A percentile compares a stretch with the other conserved stretches of the same genome.
phyloP scores from a whole-genome alignment of 352 stramenopile species.

The Phytophthora cryptogea region DNA sequence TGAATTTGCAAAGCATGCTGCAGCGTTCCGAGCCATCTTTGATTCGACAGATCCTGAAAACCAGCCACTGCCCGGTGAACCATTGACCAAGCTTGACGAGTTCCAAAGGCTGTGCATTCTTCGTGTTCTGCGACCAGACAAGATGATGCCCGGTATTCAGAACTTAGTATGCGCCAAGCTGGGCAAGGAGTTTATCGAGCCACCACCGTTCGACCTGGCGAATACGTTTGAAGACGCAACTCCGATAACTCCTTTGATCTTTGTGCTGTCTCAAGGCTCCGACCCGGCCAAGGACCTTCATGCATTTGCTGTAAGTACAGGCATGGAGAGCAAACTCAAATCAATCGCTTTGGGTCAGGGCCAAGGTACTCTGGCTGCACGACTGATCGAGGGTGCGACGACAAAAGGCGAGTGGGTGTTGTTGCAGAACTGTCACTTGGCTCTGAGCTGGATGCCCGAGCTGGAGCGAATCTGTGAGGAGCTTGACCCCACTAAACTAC shows the following conservation, averaged over 20 bases:
- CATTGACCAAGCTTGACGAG: constrained; percentile 64
- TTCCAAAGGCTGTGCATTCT: constrained; percentile 87
- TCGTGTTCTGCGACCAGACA: constrained; percentile 81
- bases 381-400: constrained; percentile 90
- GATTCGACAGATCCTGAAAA: constrained; percentile 87
- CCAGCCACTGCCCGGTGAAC: constrained; percentile 66
- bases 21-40: constrained; percentile 71
- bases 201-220: constrained; percentile 89
- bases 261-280: constrained; percentile 92
- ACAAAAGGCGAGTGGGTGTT: constrained; percentile 95
- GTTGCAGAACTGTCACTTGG: constrained; percentile 95
- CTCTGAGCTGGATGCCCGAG: constrained; percentile 94
- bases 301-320: constrained; percentile 83
- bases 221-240: constrained; percentile 93
- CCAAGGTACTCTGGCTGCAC: constrained; percentile 90
- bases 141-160: constrained; percentile 91
- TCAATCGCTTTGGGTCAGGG: constrained; percentile 94
- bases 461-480: constrained; percentile 95
- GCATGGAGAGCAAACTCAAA: constrained; percentile 90
- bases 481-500: constrained; percentile 79
- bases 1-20: constrained; percentile 48
- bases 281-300: constrained; percentile 94
- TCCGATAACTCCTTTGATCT: constrained; percentile 91
- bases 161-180: constrained; percentile 90
- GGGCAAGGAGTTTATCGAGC: constrained; percentile 91